Evolutionary conservation across 306 rosid species (phyloP), one percentile per base, ranked within the genome.

Genomic region (Sophora flavescens): DNA sequence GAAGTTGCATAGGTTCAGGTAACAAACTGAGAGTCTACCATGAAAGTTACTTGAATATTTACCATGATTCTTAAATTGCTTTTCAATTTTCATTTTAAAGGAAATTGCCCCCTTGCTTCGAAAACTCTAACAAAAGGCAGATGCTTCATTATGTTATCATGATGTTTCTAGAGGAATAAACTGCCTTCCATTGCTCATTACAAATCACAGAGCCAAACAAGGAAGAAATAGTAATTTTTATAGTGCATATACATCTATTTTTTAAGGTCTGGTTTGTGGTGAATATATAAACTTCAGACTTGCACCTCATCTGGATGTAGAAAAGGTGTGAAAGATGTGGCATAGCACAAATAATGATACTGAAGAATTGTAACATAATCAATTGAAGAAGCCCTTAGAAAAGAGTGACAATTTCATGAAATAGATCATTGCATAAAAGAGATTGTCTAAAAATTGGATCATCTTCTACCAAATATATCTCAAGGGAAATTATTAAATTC

Each of bases 121-220:
- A 54, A 80, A 66, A 38, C 72, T 16, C 30, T 68, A 51, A 60
- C 41, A 26, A 75, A 16, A 65, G 38, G 26, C 56, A 75, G 54
- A 44, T 68, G 39, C 68, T 67, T 17, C 26, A 30, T 53, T 30
- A 50, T 13, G 33, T 41, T 67, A 56, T 42, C 50, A 50, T 72
- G 67, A 51, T 45, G 18, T 42, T 68, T 32, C 53, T 32, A 60
- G 14, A 72, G 70, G 18, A 38, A 48, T 35, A 78, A 47, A 73
- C 9, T 17, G 26, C 56, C 45, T 61, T 26, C 6, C n/a, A 17
- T 6, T 32, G n/a, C 56, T 47, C 59, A 32, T 51, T 47, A 45
- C 38, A 16, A n/a, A 62, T 53, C 17, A 63, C 4, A 26, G 57
- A 41, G 70, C 48, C 72, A 70, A 38, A 2, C 48, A 42, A 73